phyloP scores from a whole-genome alignment of 192 early-diverging fungal species.

The Rhizophagus prolifer region DNA sequence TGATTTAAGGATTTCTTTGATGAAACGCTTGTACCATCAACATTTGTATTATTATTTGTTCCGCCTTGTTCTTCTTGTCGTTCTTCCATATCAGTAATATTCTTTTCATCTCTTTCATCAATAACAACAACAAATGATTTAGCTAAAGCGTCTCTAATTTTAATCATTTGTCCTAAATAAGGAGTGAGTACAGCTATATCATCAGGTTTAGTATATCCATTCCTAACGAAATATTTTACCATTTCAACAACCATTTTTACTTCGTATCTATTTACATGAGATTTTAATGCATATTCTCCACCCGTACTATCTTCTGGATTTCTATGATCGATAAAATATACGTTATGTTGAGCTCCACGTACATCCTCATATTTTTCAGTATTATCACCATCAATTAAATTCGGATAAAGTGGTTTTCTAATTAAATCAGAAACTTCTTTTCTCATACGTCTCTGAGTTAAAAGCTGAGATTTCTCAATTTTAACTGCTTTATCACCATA shows the following conservation, averaged over 20 bases:
- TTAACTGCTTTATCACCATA: slow-evolving; percentile 13
- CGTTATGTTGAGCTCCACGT: slow-evolving; percentile 41
- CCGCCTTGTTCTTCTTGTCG: too few species aligned
- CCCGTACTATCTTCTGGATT: slow-evolving; percentile 38
- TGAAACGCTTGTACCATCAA: neutral
- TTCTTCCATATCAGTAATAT: slow-evolving; percentile 32
- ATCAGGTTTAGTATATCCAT: slow-evolving; percentile 46
- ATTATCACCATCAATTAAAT: slow-evolving; percentile 40
- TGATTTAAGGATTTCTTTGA: neutral
- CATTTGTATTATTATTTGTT: neutral
- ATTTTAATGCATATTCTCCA: slow-evolving; percentile 43
- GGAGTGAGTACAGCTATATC: slow-evolving; percentile 61
- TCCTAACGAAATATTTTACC: slow-evolving; percentile 47
- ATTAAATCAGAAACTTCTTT: slow-evolving; percentile 47
- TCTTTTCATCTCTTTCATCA: slow-evolving; percentile 42
- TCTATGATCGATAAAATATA: slow-evolving; percentile 52
- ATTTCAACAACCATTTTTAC: slow-evolving; percentile 50
- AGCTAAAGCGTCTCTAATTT: slow-evolving; percentile 38
- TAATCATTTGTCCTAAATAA: slow-evolving; percentile 53
- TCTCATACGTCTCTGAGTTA: slow-evolving; percentile 52
- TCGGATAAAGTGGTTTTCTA: slow-evolving; percentile 45
- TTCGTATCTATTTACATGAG: slow-evolving; percentile 49
- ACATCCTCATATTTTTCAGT: slow-evolving; percentile 37
- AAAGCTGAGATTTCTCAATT: neutral
- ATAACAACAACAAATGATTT: slow-evolving; percentile 35